A percentile compares a stretch with the other conserved stretches of the same genome.
Evolutionary conservation across 352 stramenopile species (phyloP).

Genomic region (Thalassiosira oceanica): DNA sequence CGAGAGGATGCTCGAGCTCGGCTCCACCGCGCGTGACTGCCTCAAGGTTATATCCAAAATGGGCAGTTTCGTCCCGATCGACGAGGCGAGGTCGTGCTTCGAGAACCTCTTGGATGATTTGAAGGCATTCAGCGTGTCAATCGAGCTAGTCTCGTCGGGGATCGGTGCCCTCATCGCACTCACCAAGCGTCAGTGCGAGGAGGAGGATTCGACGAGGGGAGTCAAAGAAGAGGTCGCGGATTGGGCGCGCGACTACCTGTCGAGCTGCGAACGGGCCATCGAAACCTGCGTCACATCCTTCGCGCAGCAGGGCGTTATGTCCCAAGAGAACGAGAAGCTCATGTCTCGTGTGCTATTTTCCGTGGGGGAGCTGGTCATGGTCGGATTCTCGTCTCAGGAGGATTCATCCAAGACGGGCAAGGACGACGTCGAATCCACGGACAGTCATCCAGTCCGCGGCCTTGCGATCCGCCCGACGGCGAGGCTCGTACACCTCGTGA

Average conservation of each 20-base stretch:
- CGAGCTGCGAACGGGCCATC: slow-evolving; percentile 42
- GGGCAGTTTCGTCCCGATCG: slow-evolving; percentile 43
- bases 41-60: slow-evolving; percentile 55
- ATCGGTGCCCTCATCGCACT: slow-evolving; percentile 40
- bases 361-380: slow-evolving; percentile 66
- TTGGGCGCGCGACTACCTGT: slow-evolving; percentile 39
- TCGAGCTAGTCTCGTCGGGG: slow-evolving; percentile 38
- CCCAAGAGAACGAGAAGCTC: slow-evolving; percentile 21
- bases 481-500: slow-evolving; percentile 55
- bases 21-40: slow-evolving; percentile 32
- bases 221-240: slow-evolving; percentile 29
- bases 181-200: slow-evolving; percentile 35
- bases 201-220: slow-evolving; percentile 36
- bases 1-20: slow-evolving; percentile 19
- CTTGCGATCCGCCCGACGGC: slow-evolving; percentile 43
- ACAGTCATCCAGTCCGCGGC: slow-evolving; percentile 38
- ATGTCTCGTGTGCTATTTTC: slow-evolving; percentile 57
- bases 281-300: slow-evolving; percentile 30
- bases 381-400: slow-evolving; percentile 70
- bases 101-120: slow-evolving; percentile 30
- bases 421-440: slow-evolving; percentile 16
- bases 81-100: slow-evolving; percentile 35
- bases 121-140: slow-evolving; percentile 25
- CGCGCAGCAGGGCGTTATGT: slow-evolving; percentile 5
- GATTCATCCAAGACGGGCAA: slow-evolving; percentile 14